phyloP scores from a whole-genome alignment of 352 stramenopile species.

The Phytopythium oedochilum region DNA sequence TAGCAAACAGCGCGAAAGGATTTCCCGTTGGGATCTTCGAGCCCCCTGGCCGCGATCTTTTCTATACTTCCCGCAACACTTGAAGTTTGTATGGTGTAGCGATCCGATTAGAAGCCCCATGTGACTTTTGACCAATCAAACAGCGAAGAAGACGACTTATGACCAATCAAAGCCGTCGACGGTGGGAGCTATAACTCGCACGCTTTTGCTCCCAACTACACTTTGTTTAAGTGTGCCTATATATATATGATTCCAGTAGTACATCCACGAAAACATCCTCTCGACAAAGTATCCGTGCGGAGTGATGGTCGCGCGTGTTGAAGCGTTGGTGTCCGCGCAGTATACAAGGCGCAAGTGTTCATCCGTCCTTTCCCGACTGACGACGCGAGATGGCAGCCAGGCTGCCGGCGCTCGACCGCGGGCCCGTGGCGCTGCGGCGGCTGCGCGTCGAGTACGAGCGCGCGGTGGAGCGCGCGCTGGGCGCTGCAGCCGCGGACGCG shows the following conservation, averaged over 20 bases:
- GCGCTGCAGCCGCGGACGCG: conserved; percentile 8
- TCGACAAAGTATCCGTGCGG: too few relatives aligned
- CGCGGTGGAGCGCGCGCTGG: conserved; percentile 32
- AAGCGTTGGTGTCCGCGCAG: not conserved
- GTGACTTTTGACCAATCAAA: too few relatives aligned
- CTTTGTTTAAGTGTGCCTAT: too few relatives aligned
- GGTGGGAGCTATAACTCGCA: too few relatives aligned
- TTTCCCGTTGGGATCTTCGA: not conserved
- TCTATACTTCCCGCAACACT: too few relatives aligned
- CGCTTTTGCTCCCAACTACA: too few relatives aligned
- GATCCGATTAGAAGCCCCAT: too few relatives aligned
- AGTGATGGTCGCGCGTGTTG: not conserved
- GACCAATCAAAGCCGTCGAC: too few relatives aligned
- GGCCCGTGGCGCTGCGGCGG: conserved; percentile 20
- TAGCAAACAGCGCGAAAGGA: not conserved
- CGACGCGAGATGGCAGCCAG: not conserved
- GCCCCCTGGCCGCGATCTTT: not conserved
- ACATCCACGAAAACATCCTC: too few relatives aligned
- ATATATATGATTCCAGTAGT: too few relatives aligned
- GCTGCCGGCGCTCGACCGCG: conserved; percentile 23
- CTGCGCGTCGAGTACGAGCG: conserved; percentile 42
- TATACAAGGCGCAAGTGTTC: not conserved
- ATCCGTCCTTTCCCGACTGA: not conserved
- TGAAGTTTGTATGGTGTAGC: too few relatives aligned
- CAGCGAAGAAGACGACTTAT: too few relatives aligned